Conservation (phyloP, 2,329 filamentous ascomycete species). For the Blastomyces parvus region DNA sequence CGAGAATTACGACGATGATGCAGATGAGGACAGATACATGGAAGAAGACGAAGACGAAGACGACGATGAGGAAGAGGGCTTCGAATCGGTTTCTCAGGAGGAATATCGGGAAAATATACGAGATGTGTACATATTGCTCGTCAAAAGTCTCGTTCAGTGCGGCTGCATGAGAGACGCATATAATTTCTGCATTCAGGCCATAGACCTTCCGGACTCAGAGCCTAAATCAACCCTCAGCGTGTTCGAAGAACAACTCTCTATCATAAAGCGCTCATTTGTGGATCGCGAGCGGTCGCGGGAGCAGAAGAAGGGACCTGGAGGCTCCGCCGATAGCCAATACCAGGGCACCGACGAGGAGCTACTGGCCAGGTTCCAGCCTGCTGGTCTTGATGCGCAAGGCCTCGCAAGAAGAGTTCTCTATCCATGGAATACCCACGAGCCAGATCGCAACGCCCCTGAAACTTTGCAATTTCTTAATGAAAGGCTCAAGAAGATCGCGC, state of each 20-base stretch:
- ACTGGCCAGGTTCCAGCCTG: conserved; percentile 24
- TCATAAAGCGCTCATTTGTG: conserved; percentile 22
- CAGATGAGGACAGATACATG: conserved; percentile 29
- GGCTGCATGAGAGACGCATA: conserved; percentile 35
- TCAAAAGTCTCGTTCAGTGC: conserved; percentile 28
- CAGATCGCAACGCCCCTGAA: conserved; percentile 46
- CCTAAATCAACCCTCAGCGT: conserved; percentile 7
- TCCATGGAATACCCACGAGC: conserved; percentile 54
- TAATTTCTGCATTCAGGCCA: conserved; percentile 30
- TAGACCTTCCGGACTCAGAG: conserved; percentile 18
- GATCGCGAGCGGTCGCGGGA: not conserved
- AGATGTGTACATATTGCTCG: conserved; percentile 30
- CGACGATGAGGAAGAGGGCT: conserved; percentile 34
- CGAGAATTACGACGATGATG: conserved; percentile 22
- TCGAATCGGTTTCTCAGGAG: conserved; percentile 13
- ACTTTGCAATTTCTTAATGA: conserved; percentile 60
- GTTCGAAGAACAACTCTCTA: conserved; percentile 23
- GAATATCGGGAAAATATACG: conserved; percentile 22
- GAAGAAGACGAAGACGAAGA: conserved; percentile 30
- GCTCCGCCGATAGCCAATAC: not conserved
- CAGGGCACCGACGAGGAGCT: conserved; percentile 14
- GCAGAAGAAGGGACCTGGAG: not conserved
- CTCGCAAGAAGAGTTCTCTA: conserved; percentile 47
- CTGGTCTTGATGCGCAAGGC: conserved; percentile 30
- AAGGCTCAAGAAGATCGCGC: conserved; percentile 58